These are phyloP conservation scores for Aechmea fasciata DNA, from an alignment of 176 grass and related monocot species.

Conservation along the genomic window DNA sequence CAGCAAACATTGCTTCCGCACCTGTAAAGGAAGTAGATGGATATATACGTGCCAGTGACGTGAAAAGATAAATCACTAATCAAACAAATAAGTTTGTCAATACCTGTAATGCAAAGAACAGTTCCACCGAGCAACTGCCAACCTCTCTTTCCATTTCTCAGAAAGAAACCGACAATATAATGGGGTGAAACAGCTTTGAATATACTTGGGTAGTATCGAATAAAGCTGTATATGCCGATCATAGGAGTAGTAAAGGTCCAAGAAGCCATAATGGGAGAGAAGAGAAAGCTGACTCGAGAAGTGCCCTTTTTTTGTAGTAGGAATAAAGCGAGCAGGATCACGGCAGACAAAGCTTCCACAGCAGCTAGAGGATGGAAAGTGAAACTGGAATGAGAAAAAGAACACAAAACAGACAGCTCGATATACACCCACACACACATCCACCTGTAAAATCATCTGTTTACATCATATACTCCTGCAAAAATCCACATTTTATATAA, in stretches of 20 bases:
- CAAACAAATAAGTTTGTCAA: neutral
- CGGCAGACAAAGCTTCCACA: constrained; percentile 49
- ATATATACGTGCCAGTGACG: neutral
- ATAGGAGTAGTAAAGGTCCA: constrained; percentile 37
- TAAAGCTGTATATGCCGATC: constrained; percentile 57
- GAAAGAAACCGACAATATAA: constrained; percentile 50
- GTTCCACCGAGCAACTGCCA: constrained; percentile 64
- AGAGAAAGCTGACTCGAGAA: constrained; percentile 59
- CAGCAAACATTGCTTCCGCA: constrained; percentile 88
- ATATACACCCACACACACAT: too few relatives aligned
- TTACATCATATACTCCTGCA: too few relatives aligned
- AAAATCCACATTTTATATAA: too few relatives aligned
- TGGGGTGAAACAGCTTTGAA: constrained; percentile 49
- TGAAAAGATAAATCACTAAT: neutral
- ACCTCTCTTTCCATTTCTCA: constrained; percentile 34
- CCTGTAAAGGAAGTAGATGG: constrained; percentile 24
- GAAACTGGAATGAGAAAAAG: too few relatives aligned
- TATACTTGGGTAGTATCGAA: constrained; percentile 50
- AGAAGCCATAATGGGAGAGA: constrained; percentile 65
- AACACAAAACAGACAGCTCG: too few relatives aligned
- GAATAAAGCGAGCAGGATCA: constrained; percentile 51
- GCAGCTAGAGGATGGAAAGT: constrained; percentile 25
- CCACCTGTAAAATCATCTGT: too few relatives aligned
- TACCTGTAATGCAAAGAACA: constrained; percentile 76
- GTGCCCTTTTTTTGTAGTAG: constrained; percentile 52